Percentiles rank a stretch among this genome's conserved stretches.
Evolutionary conservation across 257 asterid species (phyloP).

Genomic region (Nicotiana otophora): DNA sequence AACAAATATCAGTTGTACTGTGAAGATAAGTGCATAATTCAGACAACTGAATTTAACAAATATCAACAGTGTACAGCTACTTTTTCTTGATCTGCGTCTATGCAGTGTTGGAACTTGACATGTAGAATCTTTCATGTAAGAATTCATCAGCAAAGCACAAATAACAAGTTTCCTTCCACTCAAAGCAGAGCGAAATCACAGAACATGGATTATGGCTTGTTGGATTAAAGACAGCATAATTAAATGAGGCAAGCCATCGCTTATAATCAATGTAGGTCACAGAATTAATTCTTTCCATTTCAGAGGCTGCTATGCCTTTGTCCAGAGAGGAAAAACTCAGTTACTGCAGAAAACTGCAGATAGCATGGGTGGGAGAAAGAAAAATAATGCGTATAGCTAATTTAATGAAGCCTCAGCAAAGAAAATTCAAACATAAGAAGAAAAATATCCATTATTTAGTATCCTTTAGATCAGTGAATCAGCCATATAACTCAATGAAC

Average conservation of each 20-base stretch:
- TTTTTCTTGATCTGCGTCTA: not conserved
- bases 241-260: not conserved
- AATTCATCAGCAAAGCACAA: not conserved
- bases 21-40: not conserved
- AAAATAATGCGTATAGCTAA: not conserved
- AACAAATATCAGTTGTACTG: not conserved
- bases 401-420: not conserved
- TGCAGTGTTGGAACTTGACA: not conserved
- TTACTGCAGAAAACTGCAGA: not conserved
- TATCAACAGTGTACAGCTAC: not conserved
- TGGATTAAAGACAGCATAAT: not conserved
- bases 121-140: no score
- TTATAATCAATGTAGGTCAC: no score
- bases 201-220: not conserved
- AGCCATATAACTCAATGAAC: not conserved
- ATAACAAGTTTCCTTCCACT: not conserved
- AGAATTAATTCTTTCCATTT: no score
- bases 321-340: not conserved
- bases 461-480: slow-evolving; percentile 3
- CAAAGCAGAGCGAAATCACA: not conserved
- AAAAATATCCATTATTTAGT: not conserved
- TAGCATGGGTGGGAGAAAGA: not conserved
- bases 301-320: not conserved
- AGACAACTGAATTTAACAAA: not conserved
- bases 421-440: no score